Conservation (phyloP, 1,139 yeast genomes). For the Suhomyces kunorum region DNA sequence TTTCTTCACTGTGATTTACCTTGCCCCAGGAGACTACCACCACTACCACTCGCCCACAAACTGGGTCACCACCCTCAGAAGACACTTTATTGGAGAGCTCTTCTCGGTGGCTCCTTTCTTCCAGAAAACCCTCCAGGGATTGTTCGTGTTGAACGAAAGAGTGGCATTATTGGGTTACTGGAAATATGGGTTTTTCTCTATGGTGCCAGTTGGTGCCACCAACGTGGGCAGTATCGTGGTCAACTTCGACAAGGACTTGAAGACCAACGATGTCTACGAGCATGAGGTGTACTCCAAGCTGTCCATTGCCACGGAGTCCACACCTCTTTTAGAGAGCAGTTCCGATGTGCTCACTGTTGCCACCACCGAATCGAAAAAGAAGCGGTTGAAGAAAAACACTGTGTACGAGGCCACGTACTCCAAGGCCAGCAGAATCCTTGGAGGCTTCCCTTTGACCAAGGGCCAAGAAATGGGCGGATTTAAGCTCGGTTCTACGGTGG, state of each 20-base stretch:
- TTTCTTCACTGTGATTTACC: slow-evolving; percentile 86
- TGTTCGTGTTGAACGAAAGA: slow-evolving; percentile 90
- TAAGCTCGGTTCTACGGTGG: slow-evolving; percentile 93
- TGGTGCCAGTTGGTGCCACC: slow-evolving; percentile 99
- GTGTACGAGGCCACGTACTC: slow-evolving; percentile 94
- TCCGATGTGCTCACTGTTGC: slow-evolving; percentile 19
- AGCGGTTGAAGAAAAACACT: slow-evolving; percentile 64
- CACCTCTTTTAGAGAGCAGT: slow-evolving; percentile 32
- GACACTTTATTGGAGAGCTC: slow-evolving; percentile 95
- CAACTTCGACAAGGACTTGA: slow-evolving; percentile 87
- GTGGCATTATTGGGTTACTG: slow-evolving; percentile 94
- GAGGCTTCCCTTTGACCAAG: slow-evolving; percentile 85
- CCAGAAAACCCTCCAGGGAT: slow-evolving; percentile 80
- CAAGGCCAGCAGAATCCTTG: slow-evolving; percentile 73
- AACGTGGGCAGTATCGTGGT: slow-evolving; percentile 94
- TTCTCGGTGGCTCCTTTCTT: slow-evolving; percentile 97
- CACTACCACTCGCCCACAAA: slow-evolving; percentile 94
- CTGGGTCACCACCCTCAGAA: slow-evolving; percentile 92
- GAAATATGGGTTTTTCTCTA: slow-evolving; percentile 95
- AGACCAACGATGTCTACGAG: slow-evolving; percentile 75
- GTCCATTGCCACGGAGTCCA: slow-evolving; percentile 24
- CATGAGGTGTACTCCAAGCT: slow-evolving; percentile 44
- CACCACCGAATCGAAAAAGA: slow-evolving; percentile 18
- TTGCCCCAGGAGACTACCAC: slow-evolving; percentile 98
- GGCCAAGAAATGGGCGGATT: slow-evolving; percentile 99